Conservation (phyloP, 2,329 filamentous ascomycete genomes). For the Colletotrichum filicis region DNA sequence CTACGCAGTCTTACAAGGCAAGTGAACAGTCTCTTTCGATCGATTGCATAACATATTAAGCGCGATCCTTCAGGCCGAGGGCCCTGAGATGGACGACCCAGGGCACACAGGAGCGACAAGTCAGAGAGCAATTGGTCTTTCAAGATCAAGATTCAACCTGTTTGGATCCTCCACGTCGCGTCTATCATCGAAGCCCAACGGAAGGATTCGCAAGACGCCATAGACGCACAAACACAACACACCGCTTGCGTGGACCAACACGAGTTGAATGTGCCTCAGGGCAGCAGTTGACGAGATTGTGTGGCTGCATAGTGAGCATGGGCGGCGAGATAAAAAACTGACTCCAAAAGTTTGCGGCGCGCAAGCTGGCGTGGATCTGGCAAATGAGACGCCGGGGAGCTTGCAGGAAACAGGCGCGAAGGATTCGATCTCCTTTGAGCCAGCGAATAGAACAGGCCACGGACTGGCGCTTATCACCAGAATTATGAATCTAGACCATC, state of each 20-base stretch:
- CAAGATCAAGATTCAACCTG: background rate
- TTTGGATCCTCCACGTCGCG: background rate
- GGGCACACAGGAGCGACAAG: background rate
- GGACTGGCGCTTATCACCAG: background rate
- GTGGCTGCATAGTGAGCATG: conserved; percentile 19
- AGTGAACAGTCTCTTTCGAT: background rate
- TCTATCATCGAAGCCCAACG: background rate
- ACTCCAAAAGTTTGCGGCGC: background rate
- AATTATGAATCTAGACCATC: background rate
- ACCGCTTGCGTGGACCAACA: background rate
- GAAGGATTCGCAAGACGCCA: background rate
- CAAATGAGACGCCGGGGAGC: conserved; percentile 10
- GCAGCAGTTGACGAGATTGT: conserved; percentile 17
- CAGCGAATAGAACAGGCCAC: background rate
- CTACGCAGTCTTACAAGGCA: background rate
- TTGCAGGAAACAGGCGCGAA: conserved; percentile 27
- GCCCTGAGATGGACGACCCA: background rate
- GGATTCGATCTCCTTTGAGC: conserved; percentile 9
- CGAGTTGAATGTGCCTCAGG: background rate
- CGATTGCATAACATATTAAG: background rate
- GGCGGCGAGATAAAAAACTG: background rate
- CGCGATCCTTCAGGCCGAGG: background rate
- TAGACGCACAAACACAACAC: background rate
- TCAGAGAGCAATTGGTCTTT: background rate
- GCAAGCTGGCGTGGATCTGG: background rate